Evolutionary conservation across 805 yeast genomes (phyloP), one percentile per base, ranked within the genome.

Genomic region (Kodamaea neixiangensis): DNA sequence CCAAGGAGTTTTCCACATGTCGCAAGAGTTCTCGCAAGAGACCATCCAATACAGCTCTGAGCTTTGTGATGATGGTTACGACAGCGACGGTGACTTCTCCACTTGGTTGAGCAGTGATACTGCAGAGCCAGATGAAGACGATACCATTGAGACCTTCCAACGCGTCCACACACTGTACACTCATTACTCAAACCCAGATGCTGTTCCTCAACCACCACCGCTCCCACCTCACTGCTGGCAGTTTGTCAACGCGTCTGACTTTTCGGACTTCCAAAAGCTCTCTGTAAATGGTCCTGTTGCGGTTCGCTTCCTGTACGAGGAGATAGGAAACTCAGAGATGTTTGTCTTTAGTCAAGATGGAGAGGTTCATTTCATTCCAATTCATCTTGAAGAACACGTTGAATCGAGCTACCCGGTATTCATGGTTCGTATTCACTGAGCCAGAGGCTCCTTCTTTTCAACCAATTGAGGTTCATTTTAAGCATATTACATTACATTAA

Each of bases 1-100:
- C 15, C 51, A 48, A 48, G 51, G 51, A 31, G 29, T 48, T 19
- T 48, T 48, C 31, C 42, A 41, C 22, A 48, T 48, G 51, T 48
- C 51, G 13, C 51, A 42, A 22, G 47, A 48, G 31, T n/a, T 33
- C 19, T 47, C 50, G 2, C 47, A 42, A 35, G 46, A 35, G 13
- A 42, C 42, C 5, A 18, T 47, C 19, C 38, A 40, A 18, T 47
- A 40, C 20, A 18, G 15, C 3, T 15, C 45, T 18, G 15, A 15
- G 10, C 49, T 47, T 17, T 33, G 34, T 13, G 49, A 40, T 5
- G 49, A 47, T 17, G 31, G 31, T 25, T 25, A 25, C 10, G 31
- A 25, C 31, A 25, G 31, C 11, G 31, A 25, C 10, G 31, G 31
- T 25, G 45, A 40, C 13, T 25, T 45, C 19, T 11, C 31, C n/a